Conservation (phyloP, 2,329 filamentous ascomycete genomes). For the Penicillium nordicum region DNA sequence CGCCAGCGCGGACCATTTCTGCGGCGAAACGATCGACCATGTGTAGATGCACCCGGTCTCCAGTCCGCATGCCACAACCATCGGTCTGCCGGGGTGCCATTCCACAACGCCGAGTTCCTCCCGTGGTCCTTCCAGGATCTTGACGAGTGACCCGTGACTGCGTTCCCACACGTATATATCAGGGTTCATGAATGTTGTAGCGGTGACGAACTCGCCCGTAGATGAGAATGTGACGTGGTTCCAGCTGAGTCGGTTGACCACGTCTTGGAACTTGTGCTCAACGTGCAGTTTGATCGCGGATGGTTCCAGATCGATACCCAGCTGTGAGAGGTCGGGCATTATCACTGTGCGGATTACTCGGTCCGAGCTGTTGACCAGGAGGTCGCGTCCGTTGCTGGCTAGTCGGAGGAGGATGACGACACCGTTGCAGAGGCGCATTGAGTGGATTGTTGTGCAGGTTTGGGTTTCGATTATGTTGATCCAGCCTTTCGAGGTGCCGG, state of each 20-base stretch:
- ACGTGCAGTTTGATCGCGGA: conserved; percentile 85
- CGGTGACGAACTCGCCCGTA: conserved; percentile 91
- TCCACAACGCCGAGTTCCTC: conserved; percentile 96
- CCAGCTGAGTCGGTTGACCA: conserved; percentile 92
- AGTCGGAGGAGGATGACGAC: conserved; percentile 85
- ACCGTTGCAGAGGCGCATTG: conserved; percentile 79
- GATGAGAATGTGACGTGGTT: conserved; percentile 95
- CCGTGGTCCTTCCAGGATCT: conserved; percentile 93
- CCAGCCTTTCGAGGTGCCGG: conserved; percentile 92
- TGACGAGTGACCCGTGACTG: conserved; percentile 85
- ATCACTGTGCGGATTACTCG: conserved; percentile 91
- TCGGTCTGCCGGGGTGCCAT: conserved; percentile 86
- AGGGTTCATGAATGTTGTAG: conserved; percentile 96
- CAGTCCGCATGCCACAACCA: conserved; percentile 86
- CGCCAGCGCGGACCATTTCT: conserved; percentile 94
- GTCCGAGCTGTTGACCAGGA: conserved; percentile 91
- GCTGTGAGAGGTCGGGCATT: conserved; percentile 67
- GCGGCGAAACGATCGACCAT: conserved; percentile 92
- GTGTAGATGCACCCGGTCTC: conserved; percentile 93
- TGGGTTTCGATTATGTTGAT: conserved; percentile 89
- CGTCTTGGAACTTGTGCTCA: conserved; percentile 97
- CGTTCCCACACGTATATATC: conserved; percentile 99
- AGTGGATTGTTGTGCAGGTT: conserved; percentile 80
- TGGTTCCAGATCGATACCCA: conserved; percentile 63
- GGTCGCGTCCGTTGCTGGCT: conserved; percentile 76